Conservation (phyloP, 2,329 filamentous ascomycete species). For the Aciculosporium take region DNA sequence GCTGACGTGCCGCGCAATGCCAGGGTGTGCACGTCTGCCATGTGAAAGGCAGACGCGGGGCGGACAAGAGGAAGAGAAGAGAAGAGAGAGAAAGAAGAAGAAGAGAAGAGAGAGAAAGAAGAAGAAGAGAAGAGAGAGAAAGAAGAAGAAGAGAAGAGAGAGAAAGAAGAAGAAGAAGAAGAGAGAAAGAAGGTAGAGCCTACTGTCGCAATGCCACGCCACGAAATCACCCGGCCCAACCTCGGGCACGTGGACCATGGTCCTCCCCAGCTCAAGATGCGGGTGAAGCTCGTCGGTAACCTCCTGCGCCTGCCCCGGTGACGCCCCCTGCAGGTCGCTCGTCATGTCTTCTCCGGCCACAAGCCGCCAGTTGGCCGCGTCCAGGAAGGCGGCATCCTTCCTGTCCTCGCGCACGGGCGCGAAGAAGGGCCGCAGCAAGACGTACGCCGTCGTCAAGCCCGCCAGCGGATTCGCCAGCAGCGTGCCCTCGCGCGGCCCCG, state of each 20-base stretch:
- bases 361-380: slow-evolving; percentile 45
- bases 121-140: no score
- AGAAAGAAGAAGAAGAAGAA: no score
- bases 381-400: slow-evolving; percentile 24
- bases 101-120: no score
- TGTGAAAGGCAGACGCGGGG: not conserved
- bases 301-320: slow-evolving; percentile 56
- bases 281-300: slow-evolving; percentile 55
- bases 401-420: slow-evolving; percentile 27
- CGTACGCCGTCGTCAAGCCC: slow-evolving; percentile 62
- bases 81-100: no score
- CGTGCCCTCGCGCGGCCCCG: slow-evolving; percentile 61
- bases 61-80: no score
- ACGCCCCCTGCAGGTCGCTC: slow-evolving; percentile 55
- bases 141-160: no score
- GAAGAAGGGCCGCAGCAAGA: slow-evolving; percentile 76
- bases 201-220: slow-evolving; percentile 69
- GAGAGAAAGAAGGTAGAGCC: not conserved
- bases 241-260: slow-evolving; percentile 56
- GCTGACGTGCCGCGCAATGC: no score
- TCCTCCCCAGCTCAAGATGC: slow-evolving; percentile 50
- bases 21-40: no score
- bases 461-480: slow-evolving; percentile 70
- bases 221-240: slow-evolving; percentile 66
- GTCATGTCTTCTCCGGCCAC: slow-evolving; percentile 30